Evolutionary conservation across 352 stramenopile genomes (phyloP), one percentile per base, ranked within the genome.

Genomic region (Globisporangium cystogenes): DNA sequence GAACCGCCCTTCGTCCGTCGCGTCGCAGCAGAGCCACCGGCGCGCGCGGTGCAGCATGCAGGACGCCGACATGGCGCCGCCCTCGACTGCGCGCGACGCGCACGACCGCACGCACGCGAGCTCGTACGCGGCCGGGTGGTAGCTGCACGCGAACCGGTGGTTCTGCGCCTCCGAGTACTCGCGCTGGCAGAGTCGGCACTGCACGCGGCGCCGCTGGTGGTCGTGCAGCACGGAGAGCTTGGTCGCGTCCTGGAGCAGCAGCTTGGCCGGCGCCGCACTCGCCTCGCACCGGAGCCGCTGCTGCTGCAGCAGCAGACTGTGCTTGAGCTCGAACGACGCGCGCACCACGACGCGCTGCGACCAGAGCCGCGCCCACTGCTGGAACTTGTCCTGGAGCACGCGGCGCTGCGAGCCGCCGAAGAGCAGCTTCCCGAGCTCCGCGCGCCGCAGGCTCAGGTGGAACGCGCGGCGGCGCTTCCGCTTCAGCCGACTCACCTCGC

Each of bases 91-190:
- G 7, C 82, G 76, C 10, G 73, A 83, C 2, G 62, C 29, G 48
- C 82, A 92, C 0, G 82, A 74, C 3, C 67, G 56, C 44, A 80
- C 56, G 36, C 79, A 92, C 7, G 79, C 79, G 23, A 90, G 64
- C 48, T 87, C 82, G 52, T 86, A 90, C 1, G 51, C 60, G 1
- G 65, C 75, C 1, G 79, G 67, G 49, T 92, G 82, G 26, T 89
- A 92, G 1, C 63, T 42, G 42, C 82, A 92, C 14, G 79, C 65
- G 37, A 70, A 86, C 4, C 70, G 64, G 35, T 75, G 79, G 54
- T 92, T 92, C 39, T 90, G 79, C 20, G 76, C 71, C 42, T 92
- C 79, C 1, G 82, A 81, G 64, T 90, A 92, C 44, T 76, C 69
- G 15, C 57, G 53, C 29, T 74, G 67, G 54, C 82, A 92, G 11